Percentiles rank a stretch among this genome's conserved stretches.
Evolutionary conservation across 169 alveolate species (phyloP).

Genomic region (Plasmodium yoelii): DNA sequence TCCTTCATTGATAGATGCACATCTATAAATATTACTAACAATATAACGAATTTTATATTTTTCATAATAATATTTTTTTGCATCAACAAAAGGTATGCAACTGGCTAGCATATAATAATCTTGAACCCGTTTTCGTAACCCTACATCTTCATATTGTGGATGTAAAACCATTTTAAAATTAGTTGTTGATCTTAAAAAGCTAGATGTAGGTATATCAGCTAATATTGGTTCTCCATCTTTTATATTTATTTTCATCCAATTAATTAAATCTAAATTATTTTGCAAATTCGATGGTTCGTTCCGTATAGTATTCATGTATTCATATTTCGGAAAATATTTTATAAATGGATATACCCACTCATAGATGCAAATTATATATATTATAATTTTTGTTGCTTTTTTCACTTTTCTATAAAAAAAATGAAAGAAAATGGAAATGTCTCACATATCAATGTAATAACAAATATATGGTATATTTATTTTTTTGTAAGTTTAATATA

Average conservation of each 20-base stretch:
- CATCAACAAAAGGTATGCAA: slow-evolving; percentile 60
- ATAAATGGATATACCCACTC: slow-evolving; percentile 32
- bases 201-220: slow-evolving; percentile 69
- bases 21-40: slow-evolving; percentile 43
- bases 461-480: background rate
- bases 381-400: background rate
- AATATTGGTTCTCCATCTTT: slow-evolving; percentile 42
- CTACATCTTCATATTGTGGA: slow-evolving; percentile 69
- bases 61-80: slow-evolving; percentile 42
- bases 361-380: slow-evolving; percentile 16
- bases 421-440: background rate
- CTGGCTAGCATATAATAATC: slow-evolving; percentile 54
- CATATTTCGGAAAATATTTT: slow-evolving; percentile 64
- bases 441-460: background rate
- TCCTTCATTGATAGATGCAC: slow-evolving; percentile 17
- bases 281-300: slow-evolving; percentile 18
- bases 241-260: slow-evolving; percentile 38
- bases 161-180: slow-evolving; percentile 47
- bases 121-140: slow-evolving; percentile 47
- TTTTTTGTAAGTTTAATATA: background rate
- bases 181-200: slow-evolving; percentile 60
- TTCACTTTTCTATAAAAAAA: slow-evolving; percentile 1
- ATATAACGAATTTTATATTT: slow-evolving; percentile 50
- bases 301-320: slow-evolving; percentile 10
- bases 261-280: slow-evolving; percentile 30